Evolutionary conservation across 2,329 filamentous ascomycete genomes (phyloP).

Genomic region (Aspergillus awamori): DNA sequence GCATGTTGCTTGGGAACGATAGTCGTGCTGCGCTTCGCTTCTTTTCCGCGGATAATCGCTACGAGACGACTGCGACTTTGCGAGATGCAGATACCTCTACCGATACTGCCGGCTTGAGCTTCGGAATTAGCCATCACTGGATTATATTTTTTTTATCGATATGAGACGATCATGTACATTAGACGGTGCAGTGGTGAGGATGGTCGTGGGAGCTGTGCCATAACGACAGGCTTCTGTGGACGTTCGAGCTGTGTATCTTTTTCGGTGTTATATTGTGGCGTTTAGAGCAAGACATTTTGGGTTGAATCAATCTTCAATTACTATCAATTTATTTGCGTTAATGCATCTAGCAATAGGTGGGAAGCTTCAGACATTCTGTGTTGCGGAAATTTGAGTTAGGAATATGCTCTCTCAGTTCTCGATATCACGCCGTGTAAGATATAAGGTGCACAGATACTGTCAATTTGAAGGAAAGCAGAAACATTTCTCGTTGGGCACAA

Average conservation of each 20-base stretch:
- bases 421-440: neutral
- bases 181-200: slow-evolving; percentile 19
- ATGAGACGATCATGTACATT: slow-evolving; percentile 30
- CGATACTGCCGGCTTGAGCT: neutral
- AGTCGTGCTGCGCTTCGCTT: neutral
- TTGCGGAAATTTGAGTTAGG: neutral
- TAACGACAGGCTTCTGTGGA: slow-evolving; percentile 4
- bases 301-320: slow-evolving; percentile 26
- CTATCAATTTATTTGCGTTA: slow-evolving; percentile 12
- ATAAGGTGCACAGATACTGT: neutral
- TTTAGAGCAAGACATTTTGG: slow-evolving; percentile 30
- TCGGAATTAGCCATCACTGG: neutral
- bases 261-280: slow-evolving; percentile 29
- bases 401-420: no score
- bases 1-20: neutral
- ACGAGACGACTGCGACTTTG: neutral
- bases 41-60: no score
- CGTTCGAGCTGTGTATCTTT: slow-evolving; percentile 21
- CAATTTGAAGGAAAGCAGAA: neutral
- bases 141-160: slow-evolving; percentile 1
- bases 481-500: neutral
- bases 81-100: neutral
- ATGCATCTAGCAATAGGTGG: neutral
- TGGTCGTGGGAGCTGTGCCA: slow-evolving; percentile 5
- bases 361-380: neutral